phyloP scores from a whole-genome alignment of 2,329 filamentous ascomycete genomes.

The Verticillium tricorpus region DNA sequence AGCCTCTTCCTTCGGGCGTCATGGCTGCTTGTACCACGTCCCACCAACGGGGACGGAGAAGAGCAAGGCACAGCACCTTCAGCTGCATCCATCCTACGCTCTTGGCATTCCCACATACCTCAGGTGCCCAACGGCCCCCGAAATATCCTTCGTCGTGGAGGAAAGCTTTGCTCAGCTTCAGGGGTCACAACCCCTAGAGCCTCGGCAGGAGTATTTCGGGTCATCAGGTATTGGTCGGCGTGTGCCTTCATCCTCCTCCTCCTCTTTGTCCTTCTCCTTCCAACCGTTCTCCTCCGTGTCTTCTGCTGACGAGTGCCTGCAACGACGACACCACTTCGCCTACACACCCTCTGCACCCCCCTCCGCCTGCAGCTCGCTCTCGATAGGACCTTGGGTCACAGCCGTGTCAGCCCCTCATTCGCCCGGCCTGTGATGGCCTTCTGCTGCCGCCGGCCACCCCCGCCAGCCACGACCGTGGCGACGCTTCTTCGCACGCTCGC shows the following conservation, averaged over 20 bases:
- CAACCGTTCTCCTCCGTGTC: background rate
- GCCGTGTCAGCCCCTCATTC: constrained; percentile 5
- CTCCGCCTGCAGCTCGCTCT: background rate
- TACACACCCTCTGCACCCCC: background rate
- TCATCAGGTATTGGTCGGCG: background rate
- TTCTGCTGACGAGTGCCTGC: background rate
- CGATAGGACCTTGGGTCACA: background rate
- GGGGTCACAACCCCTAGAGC: background rate
- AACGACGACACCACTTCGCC: background rate
- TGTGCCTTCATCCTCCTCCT: background rate
- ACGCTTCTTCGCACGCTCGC: background rate
- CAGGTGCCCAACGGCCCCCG: background rate
- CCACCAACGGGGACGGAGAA: background rate
- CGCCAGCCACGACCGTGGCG: background rate
- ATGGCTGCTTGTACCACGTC: background rate
- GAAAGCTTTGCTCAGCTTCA: background rate
- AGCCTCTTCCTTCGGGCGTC: background rate
- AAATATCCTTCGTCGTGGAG: background rate
- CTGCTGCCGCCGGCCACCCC: background rate
- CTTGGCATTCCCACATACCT: background rate
- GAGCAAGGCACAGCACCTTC: background rate
- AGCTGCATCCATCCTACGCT: background rate
- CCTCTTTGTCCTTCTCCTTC: background rate
- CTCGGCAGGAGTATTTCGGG: background rate
- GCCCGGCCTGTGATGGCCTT: background rate